phyloP scores from a whole-genome alignment of 495 filamentous ascomycete genomes.

The Hypomontagnella submonticulosa region DNA sequence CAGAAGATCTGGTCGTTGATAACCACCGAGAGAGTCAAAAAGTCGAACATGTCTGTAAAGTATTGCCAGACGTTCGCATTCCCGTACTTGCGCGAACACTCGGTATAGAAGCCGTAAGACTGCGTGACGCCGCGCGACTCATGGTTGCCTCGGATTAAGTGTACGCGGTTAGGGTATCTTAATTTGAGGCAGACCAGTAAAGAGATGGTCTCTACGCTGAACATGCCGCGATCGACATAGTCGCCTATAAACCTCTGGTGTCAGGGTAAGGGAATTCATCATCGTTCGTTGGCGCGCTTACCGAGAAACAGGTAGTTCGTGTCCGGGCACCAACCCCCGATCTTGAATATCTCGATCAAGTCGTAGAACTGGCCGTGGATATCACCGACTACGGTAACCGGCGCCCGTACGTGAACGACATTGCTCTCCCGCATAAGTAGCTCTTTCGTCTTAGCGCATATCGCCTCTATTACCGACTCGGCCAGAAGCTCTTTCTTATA shows the following conservation, averaged over 20 bases:
- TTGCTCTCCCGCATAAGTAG: slow-evolving; percentile 99
- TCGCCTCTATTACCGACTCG: slow-evolving; percentile 97
- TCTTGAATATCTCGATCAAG: slow-evolving; percentile 98
- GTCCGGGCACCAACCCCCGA: slow-evolving; percentile 94
- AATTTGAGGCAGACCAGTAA: slow-evolving; percentile 94
- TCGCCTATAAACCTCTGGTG: slow-evolving; percentile 68
- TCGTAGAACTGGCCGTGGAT: slow-evolving; percentile 99
- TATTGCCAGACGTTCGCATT: slow-evolving; percentile 99
- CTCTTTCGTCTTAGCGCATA: slow-evolving; percentile 99
- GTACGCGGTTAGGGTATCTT: slow-evolving; percentile 89
- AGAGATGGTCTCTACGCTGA: slow-evolving; percentile 97
- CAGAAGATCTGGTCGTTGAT: slow-evolving; percentile 99
- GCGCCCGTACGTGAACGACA: slow-evolving; percentile 95
- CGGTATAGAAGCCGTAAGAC: slow-evolving; percentile 98
- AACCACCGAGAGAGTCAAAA: slow-evolving; percentile 92
- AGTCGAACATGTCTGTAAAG: slow-evolving; percentile 99
- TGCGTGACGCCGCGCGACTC: slow-evolving; percentile 97
- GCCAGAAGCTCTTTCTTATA: slow-evolving; percentile 97
- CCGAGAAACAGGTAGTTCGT: slow-evolving; percentile 98
- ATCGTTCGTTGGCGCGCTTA: slow-evolving; percentile 52
- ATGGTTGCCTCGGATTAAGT: slow-evolving; percentile 95
- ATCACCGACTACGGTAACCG: slow-evolving; percentile 98
- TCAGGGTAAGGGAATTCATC: slow-evolving; percentile 2
- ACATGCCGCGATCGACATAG: slow-evolving; percentile 96
- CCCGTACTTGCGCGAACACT: slow-evolving; percentile 96